phyloP scores from a whole-genome alignment of 805 yeast species.

The Ogataea kodamae region DNA sequence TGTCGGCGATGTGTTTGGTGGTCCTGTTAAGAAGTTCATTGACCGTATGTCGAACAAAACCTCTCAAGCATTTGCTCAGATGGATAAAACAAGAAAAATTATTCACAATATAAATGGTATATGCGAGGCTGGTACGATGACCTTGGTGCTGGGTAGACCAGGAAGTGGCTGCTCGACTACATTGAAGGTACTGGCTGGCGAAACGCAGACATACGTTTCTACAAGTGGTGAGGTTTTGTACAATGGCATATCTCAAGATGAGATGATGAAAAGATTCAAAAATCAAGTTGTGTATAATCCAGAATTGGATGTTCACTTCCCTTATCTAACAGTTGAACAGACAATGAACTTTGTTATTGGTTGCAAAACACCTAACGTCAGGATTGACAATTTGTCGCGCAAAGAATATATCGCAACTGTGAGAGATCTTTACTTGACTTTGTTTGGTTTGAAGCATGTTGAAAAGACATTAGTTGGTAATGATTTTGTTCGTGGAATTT shows the following conservation, averaged over 20 bases:
- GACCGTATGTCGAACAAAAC: conserved; percentile 11
- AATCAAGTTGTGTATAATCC: conserved; percentile 52
- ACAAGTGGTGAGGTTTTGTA: conserved; percentile 41
- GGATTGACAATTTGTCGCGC: conserved; percentile 40
- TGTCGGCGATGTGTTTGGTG: conserved; percentile 39
- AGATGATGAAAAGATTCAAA: conserved; percentile 45
- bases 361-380: conserved; percentile 51
- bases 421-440: conserved; percentile 48
- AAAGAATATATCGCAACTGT: conserved; percentile 38
- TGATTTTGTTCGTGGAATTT: conserved; percentile 64
- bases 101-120: conserved; percentile 23
- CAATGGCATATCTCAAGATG: conserved; percentile 46
- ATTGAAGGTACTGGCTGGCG: conserved; percentile 45
- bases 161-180: conserved; percentile 65
- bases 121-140: conserved; percentile 50
- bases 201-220: conserved; percentile 36
- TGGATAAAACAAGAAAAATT: conserved; percentile 25
- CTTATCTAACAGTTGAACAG: conserved; percentile 52
- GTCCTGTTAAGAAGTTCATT: conserved; percentile 19
- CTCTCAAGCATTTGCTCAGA: conserved; percentile 6
- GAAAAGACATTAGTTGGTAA: conserved; percentile 62
- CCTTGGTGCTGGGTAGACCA: conserved; percentile 53
- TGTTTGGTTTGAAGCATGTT: conserved; percentile 58
- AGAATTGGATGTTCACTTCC: conserved; percentile 56
- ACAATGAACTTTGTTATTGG: conserved; percentile 54